Conservation (phyloP, 2,329 filamentous ascomycete genomes). For the Zarea fungicola region DNA sequence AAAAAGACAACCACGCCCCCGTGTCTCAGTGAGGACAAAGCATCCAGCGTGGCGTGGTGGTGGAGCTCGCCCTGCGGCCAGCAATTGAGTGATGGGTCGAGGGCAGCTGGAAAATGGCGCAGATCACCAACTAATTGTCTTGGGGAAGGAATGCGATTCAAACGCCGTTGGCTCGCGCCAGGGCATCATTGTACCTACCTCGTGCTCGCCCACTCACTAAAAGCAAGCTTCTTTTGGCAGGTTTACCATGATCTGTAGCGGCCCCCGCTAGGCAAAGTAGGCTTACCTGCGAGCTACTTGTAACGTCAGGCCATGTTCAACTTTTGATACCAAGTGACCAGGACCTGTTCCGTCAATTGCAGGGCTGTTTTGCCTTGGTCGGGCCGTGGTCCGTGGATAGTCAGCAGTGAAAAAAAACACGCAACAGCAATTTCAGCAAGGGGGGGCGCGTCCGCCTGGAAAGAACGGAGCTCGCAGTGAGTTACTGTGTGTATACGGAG, state of each 20-base stretch:
- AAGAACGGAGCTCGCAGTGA: conserved; percentile 1
- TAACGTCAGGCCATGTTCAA: background rate
- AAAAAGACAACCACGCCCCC: background rate
- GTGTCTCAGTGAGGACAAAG: background rate
- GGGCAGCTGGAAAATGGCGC: background rate
- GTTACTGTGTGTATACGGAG: background rate
- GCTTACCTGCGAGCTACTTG: background rate
- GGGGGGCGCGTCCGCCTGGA: background rate
- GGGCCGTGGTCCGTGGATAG: no score
- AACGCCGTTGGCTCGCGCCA: background rate
- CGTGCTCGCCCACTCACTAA: background rate
- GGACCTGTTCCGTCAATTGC: background rate
- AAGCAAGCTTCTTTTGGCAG: conserved; percentile 6
- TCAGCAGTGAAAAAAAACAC: no score
- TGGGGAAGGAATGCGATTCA: background rate
- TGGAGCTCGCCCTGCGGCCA: background rate
- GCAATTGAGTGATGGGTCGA: background rate
- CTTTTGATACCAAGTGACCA: background rate
- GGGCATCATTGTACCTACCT: background rate
- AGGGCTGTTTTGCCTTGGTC: background rate
- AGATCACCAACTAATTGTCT: background rate
- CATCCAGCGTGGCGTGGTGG: background rate
- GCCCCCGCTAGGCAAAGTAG: conserved; percentile 1
- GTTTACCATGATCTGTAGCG: background rate
- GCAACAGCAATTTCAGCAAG: background rate